Evolutionary conservation across 306 rosid species (phyloP).

Genomic region (Castanea sativa): DNA sequence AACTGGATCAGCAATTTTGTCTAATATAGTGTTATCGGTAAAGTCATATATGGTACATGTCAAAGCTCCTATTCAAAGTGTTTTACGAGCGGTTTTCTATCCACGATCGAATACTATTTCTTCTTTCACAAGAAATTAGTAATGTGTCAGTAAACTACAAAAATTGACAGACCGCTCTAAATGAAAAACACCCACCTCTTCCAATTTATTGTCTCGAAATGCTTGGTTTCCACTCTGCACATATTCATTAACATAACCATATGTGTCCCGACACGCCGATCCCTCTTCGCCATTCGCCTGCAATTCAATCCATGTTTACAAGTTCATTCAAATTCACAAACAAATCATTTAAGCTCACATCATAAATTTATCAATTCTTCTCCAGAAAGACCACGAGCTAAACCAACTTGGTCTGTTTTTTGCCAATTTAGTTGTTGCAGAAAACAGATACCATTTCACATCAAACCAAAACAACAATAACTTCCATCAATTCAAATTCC

Average conservation of each 20-base stretch:
- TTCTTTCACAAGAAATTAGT: not conserved
- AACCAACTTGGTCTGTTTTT: too few relatives aligned
- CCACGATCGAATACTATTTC: not conserved
- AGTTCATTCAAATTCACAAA: constrained; percentile 11
- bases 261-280: constrained; percentile 48
- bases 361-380: not conserved
- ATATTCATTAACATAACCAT: constrained; percentile 51
- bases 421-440: too few relatives aligned
- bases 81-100: not conserved
- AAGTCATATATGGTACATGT: not conserved
- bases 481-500: not conserved
- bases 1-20: constrained; percentile 17
- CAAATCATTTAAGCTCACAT: not conserved
- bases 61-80: not conserved
- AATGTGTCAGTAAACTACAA: not conserved
- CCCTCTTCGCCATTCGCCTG: constrained; percentile 61
- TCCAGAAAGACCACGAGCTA: not conserved
- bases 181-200: constrained; percentile 53
- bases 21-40: not conserved
- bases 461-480: not conserved
- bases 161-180: not conserved
- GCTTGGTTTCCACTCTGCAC: constrained; percentile 75
- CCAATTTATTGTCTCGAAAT: constrained; percentile 57
- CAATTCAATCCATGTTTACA: constrained; percentile 31
- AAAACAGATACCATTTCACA: not conserved